Conservation (phyloP, 768 basidiomycete species). For the Mycena vulgaris region DNA sequence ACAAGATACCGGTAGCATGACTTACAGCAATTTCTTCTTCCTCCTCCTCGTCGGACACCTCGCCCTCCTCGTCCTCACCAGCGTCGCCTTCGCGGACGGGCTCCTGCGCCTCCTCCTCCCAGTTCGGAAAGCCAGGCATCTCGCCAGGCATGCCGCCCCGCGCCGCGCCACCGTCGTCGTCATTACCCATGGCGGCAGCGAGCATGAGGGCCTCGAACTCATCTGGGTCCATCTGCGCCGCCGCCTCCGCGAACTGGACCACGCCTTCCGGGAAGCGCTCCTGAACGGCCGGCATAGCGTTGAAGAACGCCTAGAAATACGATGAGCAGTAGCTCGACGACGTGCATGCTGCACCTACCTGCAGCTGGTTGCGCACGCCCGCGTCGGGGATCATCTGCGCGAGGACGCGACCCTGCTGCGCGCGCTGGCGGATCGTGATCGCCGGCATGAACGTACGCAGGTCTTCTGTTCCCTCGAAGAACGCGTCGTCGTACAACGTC, state of each 20-base stretch:
- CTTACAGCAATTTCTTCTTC: conserved; percentile 59
- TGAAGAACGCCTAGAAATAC: conserved; percentile 62
- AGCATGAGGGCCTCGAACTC: conserved; percentile 74
- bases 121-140: conserved; percentile 52
- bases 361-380: conserved; percentile 70
- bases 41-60: conserved; percentile 53
- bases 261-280: conserved; percentile 76
- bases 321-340: not conserved
- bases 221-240: conserved; percentile 69
- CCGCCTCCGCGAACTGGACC: conserved; percentile 72
- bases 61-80: conserved; percentile 63
- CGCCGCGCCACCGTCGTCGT: conserved; percentile 59
- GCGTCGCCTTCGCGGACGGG: conserved; percentile 53
- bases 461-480: conserved; percentile 80
- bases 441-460: conserved; percentile 58
- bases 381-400: conserved; percentile 60
- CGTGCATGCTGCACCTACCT: conserved; percentile 49
- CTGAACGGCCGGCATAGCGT: conserved; percentile 68
- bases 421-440: conserved; percentile 56
- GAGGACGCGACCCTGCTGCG: conserved; percentile 64
- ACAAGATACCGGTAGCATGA: not conserved
- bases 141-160: conserved; percentile 68
- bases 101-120: conserved; percentile 44
- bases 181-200: conserved; percentile 46
- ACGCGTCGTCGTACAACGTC: conserved; percentile 78